These are phyloP conservation scores for Solanum neorickii DNA, from an alignment of 257 asterid genomes.

Conservation along the genomic window DNA sequence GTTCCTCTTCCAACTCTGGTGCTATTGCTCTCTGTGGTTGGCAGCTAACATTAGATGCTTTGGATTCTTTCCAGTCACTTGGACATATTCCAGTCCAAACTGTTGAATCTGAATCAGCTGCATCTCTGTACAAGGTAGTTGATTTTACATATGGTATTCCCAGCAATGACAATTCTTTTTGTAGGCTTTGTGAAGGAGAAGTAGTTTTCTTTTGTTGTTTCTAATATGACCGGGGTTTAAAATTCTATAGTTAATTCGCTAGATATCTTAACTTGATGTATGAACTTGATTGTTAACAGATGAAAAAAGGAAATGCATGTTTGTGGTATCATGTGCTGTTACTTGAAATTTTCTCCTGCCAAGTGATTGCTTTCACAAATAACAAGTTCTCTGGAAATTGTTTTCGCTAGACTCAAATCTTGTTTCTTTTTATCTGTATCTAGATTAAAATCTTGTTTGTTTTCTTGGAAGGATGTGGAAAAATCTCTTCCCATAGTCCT, in stretches of 20 bases:
- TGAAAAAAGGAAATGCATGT: background rate
- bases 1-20: slow-evolving; percentile 68
- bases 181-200: background rate
- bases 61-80: slow-evolving; percentile 77
- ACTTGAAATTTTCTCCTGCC: background rate
- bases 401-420: background rate
- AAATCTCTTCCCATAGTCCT: background rate
- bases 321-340: background rate
- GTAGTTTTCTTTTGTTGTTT: background rate
- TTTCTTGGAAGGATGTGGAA: background rate
- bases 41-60: slow-evolving; percentile 96
- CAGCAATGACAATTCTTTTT: background rate
- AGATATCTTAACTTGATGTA: background rate
- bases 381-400: background rate
- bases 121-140: slow-evolving; percentile 80
- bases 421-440: background rate
- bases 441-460: background rate
- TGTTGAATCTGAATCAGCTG: slow-evolving; percentile 97
- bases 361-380: background rate
- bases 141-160: background rate
- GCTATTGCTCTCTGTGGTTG: slow-evolving; percentile 84
- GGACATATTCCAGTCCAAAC: slow-evolving; percentile 84
- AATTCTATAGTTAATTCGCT: background rate
- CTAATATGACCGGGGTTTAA: background rate
- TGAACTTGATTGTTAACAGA: background rate